These are phyloP conservation scores for Phytophthora podocarpi DNA, from an alignment of 352 stramenopile genomes.

Conservation along the genomic window DNA sequence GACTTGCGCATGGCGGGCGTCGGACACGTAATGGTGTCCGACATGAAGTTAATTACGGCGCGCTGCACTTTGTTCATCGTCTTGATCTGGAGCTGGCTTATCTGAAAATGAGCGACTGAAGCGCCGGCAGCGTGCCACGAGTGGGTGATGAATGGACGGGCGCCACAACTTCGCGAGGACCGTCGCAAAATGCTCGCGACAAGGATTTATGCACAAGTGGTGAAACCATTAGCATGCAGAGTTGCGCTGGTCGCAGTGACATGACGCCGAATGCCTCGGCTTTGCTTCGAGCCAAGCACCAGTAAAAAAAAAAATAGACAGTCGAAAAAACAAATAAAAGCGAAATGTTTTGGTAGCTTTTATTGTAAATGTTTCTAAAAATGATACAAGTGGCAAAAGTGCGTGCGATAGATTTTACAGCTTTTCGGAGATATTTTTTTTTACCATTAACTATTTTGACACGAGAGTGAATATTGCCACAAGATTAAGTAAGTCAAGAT, in stretches of 20 bases:
- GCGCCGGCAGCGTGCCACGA: background rate
- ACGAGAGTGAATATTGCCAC: too few species aligned
- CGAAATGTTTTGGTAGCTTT: conserved; percentile 3
- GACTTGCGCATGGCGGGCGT: conserved; percentile 91
- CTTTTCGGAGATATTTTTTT: too few species aligned
- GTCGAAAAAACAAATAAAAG: conserved; percentile 9
- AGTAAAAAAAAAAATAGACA: conserved; percentile 24
- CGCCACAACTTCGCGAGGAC: background rate
- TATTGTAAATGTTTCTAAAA: too few species aligned
- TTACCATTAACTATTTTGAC: conserved; percentile 6
- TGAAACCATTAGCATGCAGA: conserved; percentile 33
- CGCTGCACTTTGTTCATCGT: conserved; percentile 30
- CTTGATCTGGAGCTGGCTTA: conserved; percentile 13
- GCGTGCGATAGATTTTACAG: conserved; percentile 1
- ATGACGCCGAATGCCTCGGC: conserved; percentile 25
- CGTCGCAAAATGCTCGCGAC: conserved; percentile 11
- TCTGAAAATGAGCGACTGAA: conserved; percentile 23
- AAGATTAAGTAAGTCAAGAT: too few species aligned
- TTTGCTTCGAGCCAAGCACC: conserved; percentile 20
- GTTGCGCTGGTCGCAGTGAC: conserved; percentile 35
- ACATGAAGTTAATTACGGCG: conserved; percentile 92
- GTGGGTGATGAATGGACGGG: conserved; percentile 8
- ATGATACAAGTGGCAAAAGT: conserved; percentile 5
- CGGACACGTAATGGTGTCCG: conserved; percentile 97
- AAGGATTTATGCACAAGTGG: conserved; percentile 19